Percentiles rank a stretch among this genome's conserved stretches.
phyloP scores from a whole-genome alignment of 768 basidiomycete genomes.

The Mycena olivaceomarginata region DNA sequence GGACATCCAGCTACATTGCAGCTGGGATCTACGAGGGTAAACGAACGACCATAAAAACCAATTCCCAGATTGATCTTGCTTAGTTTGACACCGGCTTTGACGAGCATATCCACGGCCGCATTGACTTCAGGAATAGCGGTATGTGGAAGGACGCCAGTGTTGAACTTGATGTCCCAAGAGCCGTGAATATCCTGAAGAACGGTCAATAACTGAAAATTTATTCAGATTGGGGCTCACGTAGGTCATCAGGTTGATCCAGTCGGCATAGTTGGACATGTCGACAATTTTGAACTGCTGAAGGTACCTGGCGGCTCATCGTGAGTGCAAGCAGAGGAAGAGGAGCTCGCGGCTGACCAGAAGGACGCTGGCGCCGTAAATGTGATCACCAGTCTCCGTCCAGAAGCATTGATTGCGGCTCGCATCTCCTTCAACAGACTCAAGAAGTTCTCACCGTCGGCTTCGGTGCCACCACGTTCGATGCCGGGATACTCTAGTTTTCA shows the following conservation, averaged over 20 bases:
- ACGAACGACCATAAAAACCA: constrained; percentile 30
- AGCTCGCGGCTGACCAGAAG: not conserved
- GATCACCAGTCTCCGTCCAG: not conserved
- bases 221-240: constrained; percentile 7
- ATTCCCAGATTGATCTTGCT: constrained; percentile 33
- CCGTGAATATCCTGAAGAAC: constrained; percentile 20
- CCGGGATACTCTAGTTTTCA: not conserved
- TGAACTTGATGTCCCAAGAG: constrained; percentile 34
- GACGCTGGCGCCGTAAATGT: constrained; percentile 7
- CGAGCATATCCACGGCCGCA: constrained; percentile 23
- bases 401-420: not conserved
- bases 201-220: not conserved
- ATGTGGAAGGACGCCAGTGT: constrained; percentile 22
- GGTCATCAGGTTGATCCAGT: constrained; percentile 34
- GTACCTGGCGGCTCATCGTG: not conserved
- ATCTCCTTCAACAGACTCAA: constrained; percentile 1
- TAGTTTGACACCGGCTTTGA: constrained; percentile 23
- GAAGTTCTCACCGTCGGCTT: constrained; percentile 8
- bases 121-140: constrained; percentile 30
- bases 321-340: not conserved
- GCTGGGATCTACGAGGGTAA: constrained; percentile 21
- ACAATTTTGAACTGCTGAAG: constrained; percentile 26
- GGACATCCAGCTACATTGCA: constrained; percentile 25
- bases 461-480: not conserved
- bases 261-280: constrained; percentile 18